These are phyloP conservation scores for Saccharomycopsis oosterbeekiorum DNA, from an alignment of 805 yeast genomes.

Conservation along the genomic window DNA sequence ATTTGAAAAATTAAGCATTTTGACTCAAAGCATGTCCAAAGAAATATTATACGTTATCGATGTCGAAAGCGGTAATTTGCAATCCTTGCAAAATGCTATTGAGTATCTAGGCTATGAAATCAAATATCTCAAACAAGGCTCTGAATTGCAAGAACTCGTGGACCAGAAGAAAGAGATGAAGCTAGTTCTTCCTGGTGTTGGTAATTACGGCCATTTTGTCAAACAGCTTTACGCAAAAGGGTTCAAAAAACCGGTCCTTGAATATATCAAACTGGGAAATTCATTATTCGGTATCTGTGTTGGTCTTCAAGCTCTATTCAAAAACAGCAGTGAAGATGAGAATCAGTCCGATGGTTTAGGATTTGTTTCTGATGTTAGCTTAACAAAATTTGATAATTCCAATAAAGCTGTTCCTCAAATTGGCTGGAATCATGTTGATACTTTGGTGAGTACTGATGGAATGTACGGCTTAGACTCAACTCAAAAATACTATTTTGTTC, in stretches of 20 bases:
- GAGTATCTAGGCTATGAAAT: constrained; percentile 66
- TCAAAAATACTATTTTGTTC: constrained; percentile 86
- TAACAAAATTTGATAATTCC: constrained; percentile 51
- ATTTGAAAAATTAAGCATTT: neutral
- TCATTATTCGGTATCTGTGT: constrained; percentile 97
- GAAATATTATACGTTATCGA: constrained; percentile 46
- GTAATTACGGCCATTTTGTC: constrained; percentile 92
- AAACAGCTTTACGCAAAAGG: constrained; percentile 51
- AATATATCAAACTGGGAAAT: constrained; percentile 66
- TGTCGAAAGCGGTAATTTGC: constrained; percentile 88
- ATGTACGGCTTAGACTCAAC: constrained; percentile 57
- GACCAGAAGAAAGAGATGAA: constrained; percentile 20
- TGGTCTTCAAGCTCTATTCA: constrained; percentile 81
- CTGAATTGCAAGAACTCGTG: constrained; percentile 6
- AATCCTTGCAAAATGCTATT: constrained; percentile 81
- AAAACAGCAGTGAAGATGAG: constrained; percentile 59
- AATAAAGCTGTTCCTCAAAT: constrained; percentile 88
- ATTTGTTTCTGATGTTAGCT: constrained; percentile 37
- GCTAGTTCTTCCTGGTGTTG: constrained; percentile 91
- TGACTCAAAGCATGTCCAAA: neutral
- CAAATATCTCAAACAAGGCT: constrained; percentile 37
- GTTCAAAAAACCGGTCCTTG: constrained; percentile 53
- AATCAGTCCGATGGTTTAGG: constrained; percentile 42
- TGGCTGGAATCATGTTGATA: constrained; percentile 74
- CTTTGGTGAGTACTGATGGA: constrained; percentile 16